Base-by-base conservation (phyloP, 306 rosid genomes). In the Begonia loranthoides region DNA sequence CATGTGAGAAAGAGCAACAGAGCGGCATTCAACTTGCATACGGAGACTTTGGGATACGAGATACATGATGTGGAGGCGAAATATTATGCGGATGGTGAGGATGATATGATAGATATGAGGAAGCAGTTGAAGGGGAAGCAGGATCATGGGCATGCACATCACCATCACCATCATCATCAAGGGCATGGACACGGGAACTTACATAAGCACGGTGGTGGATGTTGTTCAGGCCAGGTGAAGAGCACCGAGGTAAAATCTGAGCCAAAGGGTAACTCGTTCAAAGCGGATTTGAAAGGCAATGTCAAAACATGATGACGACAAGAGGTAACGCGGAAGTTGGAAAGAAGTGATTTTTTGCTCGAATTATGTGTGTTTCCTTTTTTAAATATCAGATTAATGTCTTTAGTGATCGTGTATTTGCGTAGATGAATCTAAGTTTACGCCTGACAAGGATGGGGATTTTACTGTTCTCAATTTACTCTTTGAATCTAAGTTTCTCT, bases 1-100 rank as follows among this genome's bases (percentile, higher is more conserved):
- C 99, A 92, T 2, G 99, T 92, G 19, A 69, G 99, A 67, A 92
- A 92, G 75, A 92, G 96, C 60, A 92, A 92, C 65, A 71, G 96
- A 4, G 99, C 99, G 0, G 99, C 99, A 0, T 92, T 82, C 41
- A 83, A 92, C 49, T 16, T 92, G 58, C 86, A 92, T 60, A 78
- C 96, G 0, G 86, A 79, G 74, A 83, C 94, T 15, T 64, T 86
- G 57, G 94, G 84, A 6, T 90, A 90, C 65, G 74, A 19, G 22
- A 19, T 19, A 19, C 22, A 19, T 19, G 22, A 19, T 1, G 22
- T 1, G 3, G 22, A 78, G 80, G 94, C 92, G 0, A 90, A 90
- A 79, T 90, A 90, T 52, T 90, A 90, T 48, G 93, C 95, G 0
- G 99, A 90, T 24, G 99, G 99, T 1, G 99, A 90, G 57, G 99